Base-by-base conservation (phyloP, 176 grass and related monocot species). In the Oryza officinalis region DNA sequence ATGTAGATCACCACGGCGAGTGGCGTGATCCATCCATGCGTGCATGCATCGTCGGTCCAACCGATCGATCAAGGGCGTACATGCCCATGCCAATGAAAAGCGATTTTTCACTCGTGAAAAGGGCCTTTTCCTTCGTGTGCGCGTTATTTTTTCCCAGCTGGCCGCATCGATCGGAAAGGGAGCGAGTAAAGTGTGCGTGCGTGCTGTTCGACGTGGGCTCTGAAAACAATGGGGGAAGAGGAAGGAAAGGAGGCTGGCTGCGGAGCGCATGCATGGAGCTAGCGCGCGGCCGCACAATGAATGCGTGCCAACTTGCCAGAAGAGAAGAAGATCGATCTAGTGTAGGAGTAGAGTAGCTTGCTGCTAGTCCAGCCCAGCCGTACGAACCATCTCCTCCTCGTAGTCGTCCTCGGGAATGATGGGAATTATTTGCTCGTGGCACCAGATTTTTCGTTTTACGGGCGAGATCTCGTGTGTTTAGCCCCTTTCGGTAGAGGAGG, bases 401-500 rank as follows among this genome's bases (percentile, higher is more conserved):
- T 45, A 67, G 15, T 23, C 35, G 6, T 26, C 80, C 88, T 97
- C 86, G 95, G 90, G 88, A 94, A 97, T 83, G 94, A 94, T 77
- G 83, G 41, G 84, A 79, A 89, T 88, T 88, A 81, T 82, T 89
- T 82, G 78, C 88, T 77, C 47, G 78, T 38, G 78, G 74, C 71
- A 78, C 82, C 78, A 63, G 64, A 10, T 63, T 40, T 80, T 80
- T 77, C 45, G 46, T 60, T 91, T 5, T n/a, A 52, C 83, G 20
- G 27, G 30, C 10, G 76, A 87, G 80, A 75, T 86, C 88, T 90
- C 40, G 74, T 84, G 87, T 92, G 82, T 78, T 87, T 73, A 67
- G 66, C 75, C 71, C 80, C 0, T 69, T 84, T 80, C 43, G 81
- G 69, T 32, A 74, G 18, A 25, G 32, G 18, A 37, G 14, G 28